Base-by-base conservation (phyloP, 1,284 basidiomycete genomes). In the Pterulicium gracile region DNA sequence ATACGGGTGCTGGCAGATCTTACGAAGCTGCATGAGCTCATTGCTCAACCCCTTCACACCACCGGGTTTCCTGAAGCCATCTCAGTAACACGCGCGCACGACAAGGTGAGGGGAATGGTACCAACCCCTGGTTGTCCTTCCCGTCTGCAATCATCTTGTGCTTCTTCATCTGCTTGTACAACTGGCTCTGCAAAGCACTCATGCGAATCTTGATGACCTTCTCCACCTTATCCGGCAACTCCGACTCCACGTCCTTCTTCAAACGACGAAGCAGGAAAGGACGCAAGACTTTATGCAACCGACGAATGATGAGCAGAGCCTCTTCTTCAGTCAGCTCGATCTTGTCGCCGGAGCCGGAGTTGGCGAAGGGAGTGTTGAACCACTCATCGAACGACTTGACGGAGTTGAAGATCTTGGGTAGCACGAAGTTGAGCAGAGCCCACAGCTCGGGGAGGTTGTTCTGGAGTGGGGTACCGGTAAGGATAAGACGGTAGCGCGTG, bases 321-420 rank as follows among this genome's bases (percentile, higher is more conserved):
- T 98, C 96, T 88, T 98, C 96, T 87, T 98, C 96, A 68, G 96
- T 98, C 70, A 98, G 68, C 73, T 97, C 93, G 63, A 98, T 97
- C 76, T 95, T 96, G 66, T 98, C 95, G 17, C 86, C 85, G 0
- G 87, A 85, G 24, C 96, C 95, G 14, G 94, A 93, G 66, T 95
- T 98, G 52, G 96, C 95, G 56, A 99, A 99, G 0, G 96, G 96
- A 2, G 95, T 97, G 68, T 98, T 98, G 76, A 98, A 99, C 96
- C 96, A 98, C 62, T 98, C 96, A 60, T 98, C 96, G 61, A 99
- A 98, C 42, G 93, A 96, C 65, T 98, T 97, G 56, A 98, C 94
- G 3, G 95, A 98, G 70, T 98, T 98, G 77, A 98, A 98, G 60
- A 98, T 86, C 68, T 93, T 97, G 18, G 96, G 96, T 15, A 98